Base-by-base conservation (phyloP, 371 early-diverging fungal species). In the Syncephalastrum sp. region DNA sequence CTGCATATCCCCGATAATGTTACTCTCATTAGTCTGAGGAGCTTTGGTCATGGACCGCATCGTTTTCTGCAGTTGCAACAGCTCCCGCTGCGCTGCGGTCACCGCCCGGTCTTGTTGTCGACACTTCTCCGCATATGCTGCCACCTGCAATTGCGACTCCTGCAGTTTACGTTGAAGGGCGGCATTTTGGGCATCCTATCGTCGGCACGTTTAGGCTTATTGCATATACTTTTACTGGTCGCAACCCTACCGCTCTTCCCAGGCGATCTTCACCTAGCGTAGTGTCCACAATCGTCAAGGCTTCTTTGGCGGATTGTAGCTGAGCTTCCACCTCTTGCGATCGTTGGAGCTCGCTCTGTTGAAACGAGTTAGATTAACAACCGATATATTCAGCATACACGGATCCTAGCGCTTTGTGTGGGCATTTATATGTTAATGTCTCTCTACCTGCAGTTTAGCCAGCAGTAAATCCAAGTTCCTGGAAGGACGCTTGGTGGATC, bases 271-370 rank as follows among this genome's bases (percentile, higher is more conserved):
- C 59, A 24, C 53, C 57, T 13, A 54, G 4, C 17, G 47, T 29
- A 44, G 54, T 57, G 43, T 72, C 65, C 14, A 70, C 52, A 45
- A 69, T 67, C 1, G 21, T 19, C 5, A 73, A 51, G 21, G 65
- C 53, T 15, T 67, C 64, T 44, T 67, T 70, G 47, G 67, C 65
- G 15, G 60, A 46, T 29, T 51, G 56, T 21, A 76, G 47, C 41
- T 76, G 74, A 10, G 60, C 57, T 53, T 73, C 74, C 4, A 76
- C 62, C 25, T 60, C 48, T 57, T 67, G 69, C 41, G 77, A 73
- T 60, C 68, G 54, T 23, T 69, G 67, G 25, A 76, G 42, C 49
- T 76, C 77, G 15, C 47, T 46, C 72, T 65, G 50, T 47, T 15
- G 19, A 16, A 13, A 41, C 48, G 10, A 33, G n/a, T 42, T 33